These are phyloP conservation scores for Colletotrichum neosansevieriae DNA, from an alignment of 2,329 filamentous ascomycete genomes.

Conservation along the genomic window DNA sequence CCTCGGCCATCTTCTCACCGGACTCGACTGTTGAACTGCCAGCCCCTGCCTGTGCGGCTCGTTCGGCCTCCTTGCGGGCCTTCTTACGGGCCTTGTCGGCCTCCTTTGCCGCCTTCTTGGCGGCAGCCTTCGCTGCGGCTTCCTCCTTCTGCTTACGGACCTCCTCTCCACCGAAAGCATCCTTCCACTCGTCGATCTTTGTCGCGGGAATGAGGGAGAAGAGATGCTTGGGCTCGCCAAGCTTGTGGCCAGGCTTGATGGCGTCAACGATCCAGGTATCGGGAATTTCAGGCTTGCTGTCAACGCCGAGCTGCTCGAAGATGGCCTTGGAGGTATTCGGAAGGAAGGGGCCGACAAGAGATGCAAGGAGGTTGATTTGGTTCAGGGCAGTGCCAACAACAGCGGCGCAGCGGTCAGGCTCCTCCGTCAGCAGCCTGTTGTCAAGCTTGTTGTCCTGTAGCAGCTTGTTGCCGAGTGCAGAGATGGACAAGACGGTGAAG, in stretches of 20 bases:
- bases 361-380: constrained; percentile 84
- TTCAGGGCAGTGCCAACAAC: constrained; percentile 86
- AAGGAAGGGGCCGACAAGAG: constrained; percentile 86
- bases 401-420: constrained; percentile 65
- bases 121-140: constrained; percentile 62
- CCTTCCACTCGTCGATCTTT: constrained; percentile 86
- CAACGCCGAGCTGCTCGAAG: constrained; percentile 77
- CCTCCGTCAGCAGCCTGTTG: constrained; percentile 66
- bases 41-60: constrained; percentile 9
- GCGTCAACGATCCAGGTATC: constrained; percentile 72
- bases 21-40: constrained; percentile 41
- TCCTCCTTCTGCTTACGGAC: constrained; percentile 77
- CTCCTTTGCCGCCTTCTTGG: constrained; percentile 64
- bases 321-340: constrained; percentile 82
- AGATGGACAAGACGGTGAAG: constrained; percentile 74
- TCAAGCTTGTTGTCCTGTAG: constrained; percentile 66
- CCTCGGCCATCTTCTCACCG: constrained; percentile 43
- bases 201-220: constrained; percentile 86
- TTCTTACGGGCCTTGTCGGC: constrained; percentile 64
- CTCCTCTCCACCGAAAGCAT: constrained; percentile 75
- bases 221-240: constrained; percentile 82
- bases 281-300: constrained; percentile 68
- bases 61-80: constrained; percentile 51
- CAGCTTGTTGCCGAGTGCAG: constrained; percentile 65
- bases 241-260: constrained; percentile 80